These are phyloP conservation scores for Backusella psychrophila DNA, from an alignment of 192 early-diverging fungal species.

Conservation along the genomic window DNA sequence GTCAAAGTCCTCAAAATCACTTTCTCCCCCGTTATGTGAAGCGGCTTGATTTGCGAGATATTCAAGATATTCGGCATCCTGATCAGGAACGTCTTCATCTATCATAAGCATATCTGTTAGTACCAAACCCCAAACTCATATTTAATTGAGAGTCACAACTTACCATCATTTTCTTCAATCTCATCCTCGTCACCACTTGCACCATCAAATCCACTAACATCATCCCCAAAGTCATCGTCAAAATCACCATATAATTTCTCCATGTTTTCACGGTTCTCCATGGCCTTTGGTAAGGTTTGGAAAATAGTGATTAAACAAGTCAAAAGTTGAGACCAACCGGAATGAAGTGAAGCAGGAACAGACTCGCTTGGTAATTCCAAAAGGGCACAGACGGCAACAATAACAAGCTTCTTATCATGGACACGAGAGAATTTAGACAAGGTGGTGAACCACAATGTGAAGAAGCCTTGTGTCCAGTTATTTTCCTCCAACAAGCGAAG, in stretches of 20 bases:
- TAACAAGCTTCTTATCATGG: slow-evolving; percentile 93
- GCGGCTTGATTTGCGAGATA: slow-evolving; percentile 54
- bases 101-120: not conserved
- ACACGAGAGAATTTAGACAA: slow-evolving; percentile 77
- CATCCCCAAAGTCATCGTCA: slow-evolving; percentile 47
- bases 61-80: slow-evolving; percentile 60
- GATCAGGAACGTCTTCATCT: slow-evolving; percentile 60
- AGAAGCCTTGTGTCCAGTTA: slow-evolving; percentile 73
- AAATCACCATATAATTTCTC: slow-evolving; percentile 55
- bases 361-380: slow-evolving; percentile 68
- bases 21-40: slow-evolving; percentile 37
- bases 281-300: slow-evolving; percentile 70
- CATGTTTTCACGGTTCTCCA: slow-evolving; percentile 50
- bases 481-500: slow-evolving; percentile 77
- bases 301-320: slow-evolving; percentile 71
- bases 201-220: slow-evolving; percentile 43
- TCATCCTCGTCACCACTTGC: slow-evolving; percentile 60
- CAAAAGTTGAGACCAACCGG: slow-evolving; percentile 74
- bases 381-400: slow-evolving; percentile 74
- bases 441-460: slow-evolving; percentile 74
- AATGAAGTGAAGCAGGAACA: slow-evolving; percentile 70
- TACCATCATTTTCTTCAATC: slow-evolving; percentile 30
- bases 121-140: not conserved
- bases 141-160: not conserved
- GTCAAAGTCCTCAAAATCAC: slow-evolving; percentile 51